Evolutionary conservation across 768 basidiomycete species (phyloP).

Genomic region (Trametes sanguinea): DNA sequence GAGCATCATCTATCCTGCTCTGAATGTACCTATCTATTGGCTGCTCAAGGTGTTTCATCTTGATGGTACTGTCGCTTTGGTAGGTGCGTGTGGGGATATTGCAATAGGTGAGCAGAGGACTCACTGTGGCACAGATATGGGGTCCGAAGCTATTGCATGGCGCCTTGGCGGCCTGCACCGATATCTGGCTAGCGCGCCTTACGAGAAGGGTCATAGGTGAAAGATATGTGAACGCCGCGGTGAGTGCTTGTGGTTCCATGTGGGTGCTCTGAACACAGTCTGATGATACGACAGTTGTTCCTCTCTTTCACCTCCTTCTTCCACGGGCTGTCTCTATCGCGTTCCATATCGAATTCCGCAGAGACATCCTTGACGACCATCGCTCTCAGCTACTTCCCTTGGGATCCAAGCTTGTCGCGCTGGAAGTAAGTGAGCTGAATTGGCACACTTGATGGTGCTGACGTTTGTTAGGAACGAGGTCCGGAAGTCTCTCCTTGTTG

Average conservation of each 20-base stretch:
- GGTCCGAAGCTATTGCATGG: slow-evolving; percentile 81
- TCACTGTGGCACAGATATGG: slow-evolving; percentile 51
- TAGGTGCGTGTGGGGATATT: slow-evolving; percentile 42
- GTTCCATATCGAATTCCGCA: slow-evolving; percentile 90
- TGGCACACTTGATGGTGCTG: slow-evolving; percentile 20
- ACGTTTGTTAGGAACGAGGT: slow-evolving; percentile 35
- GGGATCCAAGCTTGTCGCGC: slow-evolving; percentile 40
- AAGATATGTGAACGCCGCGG: slow-evolving; percentile 59
- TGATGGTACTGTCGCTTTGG: slow-evolving; percentile 60
- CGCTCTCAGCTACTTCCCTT: slow-evolving; percentile 79
- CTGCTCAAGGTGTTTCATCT: slow-evolving; percentile 56
- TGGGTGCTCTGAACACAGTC: background rate
- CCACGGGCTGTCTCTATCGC: slow-evolving; percentile 78
- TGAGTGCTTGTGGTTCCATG: slow-evolving; percentile 44
- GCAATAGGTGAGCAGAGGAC: background rate
- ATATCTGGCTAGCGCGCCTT: slow-evolving; percentile 70
- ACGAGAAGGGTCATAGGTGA: slow-evolving; percentile 58
- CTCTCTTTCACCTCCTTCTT: slow-evolving; percentile 87
- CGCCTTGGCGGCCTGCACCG: slow-evolving; percentile 74
- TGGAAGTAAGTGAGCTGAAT: slow-evolving; percentile 23
- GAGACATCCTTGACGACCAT: slow-evolving; percentile 84
- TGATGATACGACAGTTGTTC: slow-evolving; percentile 52
- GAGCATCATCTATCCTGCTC: slow-evolving; percentile 76
- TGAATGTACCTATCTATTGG: slow-evolving; percentile 83
- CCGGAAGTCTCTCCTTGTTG: slow-evolving; percentile 50